Conservation (phyloP, 495 filamentous ascomycete species). For the Penicillium daleae region DNA sequence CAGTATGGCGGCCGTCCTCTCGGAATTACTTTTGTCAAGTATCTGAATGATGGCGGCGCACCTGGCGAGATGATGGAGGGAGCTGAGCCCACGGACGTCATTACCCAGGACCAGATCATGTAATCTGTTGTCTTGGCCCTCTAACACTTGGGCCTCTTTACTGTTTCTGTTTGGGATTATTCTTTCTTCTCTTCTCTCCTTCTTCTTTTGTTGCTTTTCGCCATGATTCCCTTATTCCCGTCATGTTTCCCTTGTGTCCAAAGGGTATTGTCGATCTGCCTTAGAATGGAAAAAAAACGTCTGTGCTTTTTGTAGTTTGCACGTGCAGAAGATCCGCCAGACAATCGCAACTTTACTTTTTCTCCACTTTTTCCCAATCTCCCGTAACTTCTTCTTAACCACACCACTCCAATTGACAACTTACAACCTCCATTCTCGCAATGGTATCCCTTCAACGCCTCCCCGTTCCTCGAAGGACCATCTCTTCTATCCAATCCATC, state of each 20-base stretch:
- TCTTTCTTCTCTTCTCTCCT: constrained; percentile 13
- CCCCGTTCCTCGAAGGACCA: constrained; percentile 5
- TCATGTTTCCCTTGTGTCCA: constrained; percentile 11
- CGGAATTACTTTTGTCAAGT: constrained; percentile 89
- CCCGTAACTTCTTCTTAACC: constrained; percentile 5
- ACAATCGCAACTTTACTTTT: constrained; percentile 5
- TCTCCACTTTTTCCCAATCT: background rate
- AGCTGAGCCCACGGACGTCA: constrained; percentile 65
- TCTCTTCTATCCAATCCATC: constrained; percentile 10
- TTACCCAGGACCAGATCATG: constrained; percentile 99
- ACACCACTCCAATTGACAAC: background rate
- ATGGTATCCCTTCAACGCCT: constrained; percentile 28
- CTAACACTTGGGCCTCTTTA: background rate
- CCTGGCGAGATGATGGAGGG: constrained; percentile 80
- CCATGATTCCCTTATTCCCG: constrained; percentile 37
- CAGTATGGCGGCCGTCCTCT: constrained; percentile 96
- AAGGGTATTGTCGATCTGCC: constrained; percentile 6
- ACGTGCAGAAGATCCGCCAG: constrained; percentile 17
- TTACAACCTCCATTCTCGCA: background rate
- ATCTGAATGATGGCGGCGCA: constrained; percentile 64
- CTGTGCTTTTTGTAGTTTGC: constrained; percentile 18
- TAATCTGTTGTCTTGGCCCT: constrained; percentile 43
- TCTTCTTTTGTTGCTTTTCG: constrained; percentile 13
- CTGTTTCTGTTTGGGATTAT: constrained; percentile 4
- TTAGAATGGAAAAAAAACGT: constrained; percentile 23